Conservation (phyloP, 2,329 filamentous ascomycete species). For the Fusarium citri region DNA sequence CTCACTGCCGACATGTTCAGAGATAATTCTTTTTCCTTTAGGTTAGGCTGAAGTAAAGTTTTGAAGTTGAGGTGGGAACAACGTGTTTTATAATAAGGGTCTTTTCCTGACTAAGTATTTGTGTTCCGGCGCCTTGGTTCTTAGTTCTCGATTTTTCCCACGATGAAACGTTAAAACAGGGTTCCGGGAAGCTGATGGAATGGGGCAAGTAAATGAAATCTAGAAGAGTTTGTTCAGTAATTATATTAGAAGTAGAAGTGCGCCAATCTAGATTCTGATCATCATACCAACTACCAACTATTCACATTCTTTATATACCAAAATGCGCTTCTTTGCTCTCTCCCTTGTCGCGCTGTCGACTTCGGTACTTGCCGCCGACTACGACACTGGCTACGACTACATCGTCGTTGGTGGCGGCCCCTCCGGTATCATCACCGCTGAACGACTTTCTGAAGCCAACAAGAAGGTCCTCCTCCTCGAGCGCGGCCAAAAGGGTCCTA, state of each 20-base stretch:
- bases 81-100: not conserved
- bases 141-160: not conserved
- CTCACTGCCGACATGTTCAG: not conserved
- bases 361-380: not conserved
- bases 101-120: not conserved
- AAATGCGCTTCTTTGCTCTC: conserved; percentile 16
- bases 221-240: not conserved
- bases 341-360: conserved; percentile 1
- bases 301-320: not conserved
- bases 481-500: conserved; percentile 65
- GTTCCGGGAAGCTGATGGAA: not conserved
- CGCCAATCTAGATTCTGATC: not conserved
- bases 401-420: conserved; percentile 44
- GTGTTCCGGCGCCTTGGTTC: not conserved
- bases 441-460: conserved; percentile 68
- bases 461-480: conserved; percentile 73
- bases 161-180: not conserved
- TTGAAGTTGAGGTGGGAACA: not conserved
- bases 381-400: conserved; percentile 37
- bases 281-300: not conserved
- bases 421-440: conserved; percentile 43
- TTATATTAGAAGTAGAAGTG: not conserved
- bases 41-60: not conserved
- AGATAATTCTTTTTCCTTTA: not conserved
- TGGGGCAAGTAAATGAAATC: not conserved